Evolutionary conservation across 1,139 yeast genomes (phyloP), one percentile per base, ranked within the genome.

Genomic region (Taiozyma sp.): DNA sequence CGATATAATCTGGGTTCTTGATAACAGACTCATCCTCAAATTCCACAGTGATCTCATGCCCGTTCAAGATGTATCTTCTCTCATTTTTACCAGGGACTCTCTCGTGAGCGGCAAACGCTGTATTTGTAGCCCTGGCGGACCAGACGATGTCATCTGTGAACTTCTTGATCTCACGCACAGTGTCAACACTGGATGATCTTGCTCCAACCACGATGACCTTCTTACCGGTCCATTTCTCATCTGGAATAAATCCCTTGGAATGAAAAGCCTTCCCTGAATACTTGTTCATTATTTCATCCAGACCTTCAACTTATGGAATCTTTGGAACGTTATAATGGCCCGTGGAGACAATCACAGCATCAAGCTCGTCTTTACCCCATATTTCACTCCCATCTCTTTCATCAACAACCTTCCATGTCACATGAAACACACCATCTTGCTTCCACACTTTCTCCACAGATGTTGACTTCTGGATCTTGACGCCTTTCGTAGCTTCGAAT

Each of bases 161-260:
- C 30, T 43, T 16, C n/a, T 43, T 26, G 6, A 48, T 26, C 26
- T 49, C 52, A 35, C 52, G 34, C 19, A 75, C 62, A 14, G 76
- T 62, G 59, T 78, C 80, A n/a, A 73, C 69, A 5, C 80, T 70
- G 54, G 78, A 73, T 35, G 77, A 67, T 42, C 77, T 70, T 1
- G 80, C 77, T 2, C 82, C 83, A 43, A 78, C 68, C 37, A 77
- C 68, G 52, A 78, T 62, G 6, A 76, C 73, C 32, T 69, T 70
- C 56, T 75, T 70, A 47, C 66, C 66, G 29, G 59, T 60, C 48
- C 74, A 53, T 7, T 29, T 35, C 62, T 68, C 54, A 9, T 62
- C 57, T 13, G 51, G 47, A 30, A 61, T 49, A 50, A 61, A 73
- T 53, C 69, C 68, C 53, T 74, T 75, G 46, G 78, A 71, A 61